Evolutionary conservation across 352 stramenopile species (phyloP).

Genomic region (Peronospora farinosa): DNA sequence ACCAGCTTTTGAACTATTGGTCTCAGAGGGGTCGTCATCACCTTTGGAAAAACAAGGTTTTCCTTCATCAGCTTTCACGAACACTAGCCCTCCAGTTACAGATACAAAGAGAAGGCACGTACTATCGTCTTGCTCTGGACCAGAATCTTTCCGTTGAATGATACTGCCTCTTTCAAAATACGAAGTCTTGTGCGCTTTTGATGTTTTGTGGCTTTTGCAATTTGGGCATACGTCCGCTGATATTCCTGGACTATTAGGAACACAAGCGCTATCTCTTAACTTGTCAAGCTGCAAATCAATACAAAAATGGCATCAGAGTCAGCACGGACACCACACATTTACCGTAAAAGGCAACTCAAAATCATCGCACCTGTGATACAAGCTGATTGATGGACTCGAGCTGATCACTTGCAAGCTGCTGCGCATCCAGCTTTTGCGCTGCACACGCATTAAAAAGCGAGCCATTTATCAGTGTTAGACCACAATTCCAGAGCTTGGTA

Average conservation of each 20-base stretch:
- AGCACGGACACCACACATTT: not conserved
- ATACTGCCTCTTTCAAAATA: conserved; percentile 10
- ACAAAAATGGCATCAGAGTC: conserved; percentile 4
- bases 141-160: conserved; percentile 23
- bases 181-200: conserved; percentile 18
- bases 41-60: conserved; percentile 6
- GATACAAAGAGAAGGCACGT: conserved; percentile 6
- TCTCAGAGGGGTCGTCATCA: conserved; percentile 23
- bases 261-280: conserved; percentile 37
- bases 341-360: not conserved
- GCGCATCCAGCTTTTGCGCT: conserved; percentile 70
- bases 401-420: conserved; percentile 69
- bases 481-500: not conserved
- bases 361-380: conserved; percentile 45
- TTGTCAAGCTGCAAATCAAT: conserved; percentile 46
- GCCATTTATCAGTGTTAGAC: conserved; percentile 3
- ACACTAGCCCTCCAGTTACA: not conserved
- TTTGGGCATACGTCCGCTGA: conserved; percentile 26
- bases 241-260: conserved; percentile 8
- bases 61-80: conserved; percentile 8
- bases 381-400: conserved; percentile 81
- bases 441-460: not conserved
- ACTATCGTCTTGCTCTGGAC: conserved; percentile 31
- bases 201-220: conserved; percentile 23
- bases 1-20: conserved; percentile 23